Base-by-base conservation (phyloP, 345 rosid genomes). In the Conringia planisiliqua region DNA sequence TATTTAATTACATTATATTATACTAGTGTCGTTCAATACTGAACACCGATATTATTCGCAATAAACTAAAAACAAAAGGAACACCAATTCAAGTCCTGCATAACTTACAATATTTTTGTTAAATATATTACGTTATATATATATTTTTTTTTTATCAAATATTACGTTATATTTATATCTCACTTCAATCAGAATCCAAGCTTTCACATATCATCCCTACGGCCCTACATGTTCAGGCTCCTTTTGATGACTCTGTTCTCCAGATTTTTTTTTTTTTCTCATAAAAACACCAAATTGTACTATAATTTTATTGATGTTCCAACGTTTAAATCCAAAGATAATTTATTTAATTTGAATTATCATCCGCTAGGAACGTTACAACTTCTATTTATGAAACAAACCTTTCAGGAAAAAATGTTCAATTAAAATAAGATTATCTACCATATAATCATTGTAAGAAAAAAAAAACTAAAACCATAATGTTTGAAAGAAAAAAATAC, bases 161-260 rank as follows among this genome's bases (percentile, higher is more conserved):
- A 30, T 47, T 26, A 29, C 24, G 6, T 5, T 5, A 64, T 38
- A 26, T 4, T 30, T 29, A 17, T 48, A 36, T 66, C 10, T 30
- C 62, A 38, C 16, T 52, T 63, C 18, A 38, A 11, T 64, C 69
- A 46, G 2, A 52, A 54, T 54, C 39, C 30, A 40, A 26, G 39
- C 62, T 54, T 55, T 68, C 73, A 29, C 20, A 40, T 33, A 47
- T 54, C 50, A 26, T 5, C n/a, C 35, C 22, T 50, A 22, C 10
- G 32, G 30, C 20, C 73, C 63, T 56, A 69, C 73, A 17, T 68
- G 52, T 27, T 55, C 42, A 40, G 14, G 10, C 47, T 39, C 40
- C 13, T 40, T 42, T 56, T 26, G 24, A 68, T 69, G 20, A 27
- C 17, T 32, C 3, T 29, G 24, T 13, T 39, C 63, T 42, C 20